These are phyloP conservation scores for Alternaria dauci DNA, from an alignment of 2,329 filamentous ascomycete species.

Conservation along the genomic window DNA sequence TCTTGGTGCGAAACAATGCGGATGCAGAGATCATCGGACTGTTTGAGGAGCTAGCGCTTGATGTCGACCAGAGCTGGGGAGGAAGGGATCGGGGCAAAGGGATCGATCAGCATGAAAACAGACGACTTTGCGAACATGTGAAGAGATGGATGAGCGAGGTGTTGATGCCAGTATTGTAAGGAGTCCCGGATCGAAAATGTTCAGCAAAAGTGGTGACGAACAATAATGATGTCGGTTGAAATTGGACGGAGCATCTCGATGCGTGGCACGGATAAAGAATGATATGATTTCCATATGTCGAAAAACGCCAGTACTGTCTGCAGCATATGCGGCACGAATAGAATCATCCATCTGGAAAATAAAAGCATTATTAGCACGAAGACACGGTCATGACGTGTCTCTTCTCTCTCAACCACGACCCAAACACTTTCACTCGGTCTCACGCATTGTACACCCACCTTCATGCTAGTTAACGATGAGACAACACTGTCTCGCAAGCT, in stretches of 20 bases:
- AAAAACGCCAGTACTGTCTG: neutral
- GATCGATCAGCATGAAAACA: constrained; percentile 22
- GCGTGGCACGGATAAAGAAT: neutral
- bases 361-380: neutral
- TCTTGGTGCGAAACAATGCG: constrained; percentile 21
- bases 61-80: constrained; percentile 25
- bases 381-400: neutral
- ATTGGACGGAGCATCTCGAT: neutral
- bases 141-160: constrained; percentile 33
- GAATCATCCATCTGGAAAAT: neutral
- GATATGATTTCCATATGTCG: neutral
- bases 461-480: neutral
- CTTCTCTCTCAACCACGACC: neutral
- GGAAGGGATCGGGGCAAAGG: constrained; percentile 11
- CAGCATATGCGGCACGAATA: neutral
- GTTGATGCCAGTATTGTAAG: constrained; percentile 36
- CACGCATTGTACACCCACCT: neutral
- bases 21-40: constrained; percentile 32
- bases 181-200: neutral
- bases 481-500: neutral
- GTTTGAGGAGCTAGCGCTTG: constrained; percentile 34
- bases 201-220: neutral
- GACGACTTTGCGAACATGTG: constrained; percentile 13
- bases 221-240: neutral
- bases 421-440: neutral